Conservation (phyloP, 2,329 filamentous ascomycete genomes). For the Tolypocladium amazonense region DNA sequence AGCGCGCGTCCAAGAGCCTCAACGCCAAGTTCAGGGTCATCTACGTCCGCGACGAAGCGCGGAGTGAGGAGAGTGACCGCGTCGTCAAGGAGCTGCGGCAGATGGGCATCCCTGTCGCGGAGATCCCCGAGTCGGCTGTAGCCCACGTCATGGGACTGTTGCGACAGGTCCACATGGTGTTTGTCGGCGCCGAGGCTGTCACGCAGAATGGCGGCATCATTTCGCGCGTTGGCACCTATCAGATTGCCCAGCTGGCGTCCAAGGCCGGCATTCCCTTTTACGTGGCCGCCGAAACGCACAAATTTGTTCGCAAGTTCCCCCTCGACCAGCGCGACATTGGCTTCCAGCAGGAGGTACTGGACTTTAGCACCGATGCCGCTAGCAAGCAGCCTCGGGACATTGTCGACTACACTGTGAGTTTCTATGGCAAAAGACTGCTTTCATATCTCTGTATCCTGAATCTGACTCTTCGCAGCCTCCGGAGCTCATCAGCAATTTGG, state of each 20-base stretch:
- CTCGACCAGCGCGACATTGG: slow-evolving; percentile 72
- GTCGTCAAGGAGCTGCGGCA: slow-evolving; percentile 62
- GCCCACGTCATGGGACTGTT: slow-evolving; percentile 59
- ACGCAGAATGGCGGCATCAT: slow-evolving; percentile 92
- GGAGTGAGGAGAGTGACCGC: slow-evolving; percentile 51
- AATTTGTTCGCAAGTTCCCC: slow-evolving; percentile 84
- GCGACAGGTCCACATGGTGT: slow-evolving; percentile 52
- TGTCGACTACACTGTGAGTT: slow-evolving; percentile 59
- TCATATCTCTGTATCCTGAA: background rate
- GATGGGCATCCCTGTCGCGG: slow-evolving; percentile 69
- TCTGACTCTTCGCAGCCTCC: slow-evolving; percentile 41
- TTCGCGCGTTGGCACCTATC: slow-evolving; percentile 73
- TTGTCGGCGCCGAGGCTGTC: slow-evolving; percentile 72
- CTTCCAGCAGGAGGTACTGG: slow-evolving; percentile 64
- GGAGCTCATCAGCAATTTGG: slow-evolving; percentile 58
- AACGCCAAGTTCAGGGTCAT: slow-evolving; percentile 70
- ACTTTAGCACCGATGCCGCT: slow-evolving; percentile 50
- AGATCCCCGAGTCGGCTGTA: slow-evolving; percentile 48
- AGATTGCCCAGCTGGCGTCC: slow-evolving; percentile 74
- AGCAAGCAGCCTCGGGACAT: slow-evolving; percentile 39
- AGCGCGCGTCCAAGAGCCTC: slow-evolving; percentile 51
- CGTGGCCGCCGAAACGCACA: slow-evolving; percentile 90
- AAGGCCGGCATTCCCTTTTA: slow-evolving; percentile 66
- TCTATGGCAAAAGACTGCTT: slow-evolving; percentile 1
- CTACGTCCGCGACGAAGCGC: slow-evolving; percentile 55